Base-by-base conservation (phyloP, 2,329 filamentous ascomycete species). In the Colletotrichum sidae region DNA sequence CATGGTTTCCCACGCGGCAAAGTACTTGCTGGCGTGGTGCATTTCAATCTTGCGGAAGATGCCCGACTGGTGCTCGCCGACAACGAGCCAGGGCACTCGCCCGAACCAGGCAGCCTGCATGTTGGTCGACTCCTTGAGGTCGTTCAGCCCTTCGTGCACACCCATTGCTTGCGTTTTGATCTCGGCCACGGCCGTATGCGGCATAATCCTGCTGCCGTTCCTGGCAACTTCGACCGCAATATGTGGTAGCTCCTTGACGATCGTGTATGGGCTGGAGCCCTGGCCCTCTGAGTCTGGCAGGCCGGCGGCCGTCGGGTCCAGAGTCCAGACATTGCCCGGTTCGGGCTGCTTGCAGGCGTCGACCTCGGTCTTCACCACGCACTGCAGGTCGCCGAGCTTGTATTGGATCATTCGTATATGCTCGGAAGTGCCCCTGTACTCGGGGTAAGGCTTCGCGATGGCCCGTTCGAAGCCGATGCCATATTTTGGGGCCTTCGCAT, bases 331-430 rank as follows among this genome's bases (percentile, higher is more conserved):
- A 25, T 25, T 25, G 25, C 25, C 25, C 25, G 25, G 25, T 5
- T 25, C 25, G 25, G 25, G 25, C 25, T 25, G 25, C 25, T 5
- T 25, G 25, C 25, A 25, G 33, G 58, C 58, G 34, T 65, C 58
- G 11, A 65, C 62, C 11, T 65, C 49, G n/a, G 37, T 25, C 17
- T 41, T 15, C 35, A 65, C 62, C 10, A 54, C 51, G 35, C 45
- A 56, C 8, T 33, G 42, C 10, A 62, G 13, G n/a, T 54, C 17
- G 10, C 52, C 39, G 5, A 65, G 10, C 6, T 33, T 6, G 39
- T 67, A 67, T 12, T 34, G 15, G n/a, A 67, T 6, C 5, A n/a
- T 38, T 4, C 33, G 52, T 12, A 65, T 11, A 44, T 64, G 35
- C 1, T 1, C 9, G 1, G 7, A 4, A 2, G 33, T 58, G 10